Evolutionary conservation across 2,329 filamentous ascomycete genomes (phyloP), one percentile per base, ranked within the genome.

Genomic region (Colletotrichum sp.): DNA sequence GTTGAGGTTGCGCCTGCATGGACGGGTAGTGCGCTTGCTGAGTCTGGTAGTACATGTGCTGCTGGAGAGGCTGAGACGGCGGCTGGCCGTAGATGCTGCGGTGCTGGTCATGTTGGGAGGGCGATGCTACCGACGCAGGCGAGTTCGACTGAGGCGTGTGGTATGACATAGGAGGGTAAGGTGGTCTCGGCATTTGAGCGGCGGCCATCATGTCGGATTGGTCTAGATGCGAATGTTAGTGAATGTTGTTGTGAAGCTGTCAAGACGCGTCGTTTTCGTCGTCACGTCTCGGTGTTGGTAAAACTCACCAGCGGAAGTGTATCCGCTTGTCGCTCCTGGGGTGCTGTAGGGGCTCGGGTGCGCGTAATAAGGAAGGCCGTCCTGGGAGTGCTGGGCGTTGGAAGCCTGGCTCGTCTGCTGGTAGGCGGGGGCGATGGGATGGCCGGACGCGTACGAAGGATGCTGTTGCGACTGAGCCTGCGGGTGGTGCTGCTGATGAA

Each of bases 141-240:
- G 96, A 98, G 86, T 96, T 98, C 72, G 96, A 98, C 87, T 98
- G 96, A 71, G 96, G 96, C 21, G 96, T 98, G 85, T 98, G 95
- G 84, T 98, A 98, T 36, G 90, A 90, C 83, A 98, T 98, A 77
- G 95, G 95, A 80, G 96, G 96, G 84, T 98, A 98, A 63, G 93
- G 91, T 80, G 93, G 92, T 85, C 94, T 92, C 85, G 95, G 94
- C 95, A 92, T 90, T 83, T 89, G 87, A 78, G 87, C 87, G 81
- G 91, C 89, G 86, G 93, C 94, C 90, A 92, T 94, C 88, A 93
- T 93, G 79, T 92, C 91, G 86, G 89, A 89, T 77, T 89, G 91
- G 82, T 92, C 91, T 91, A 77, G 21, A 10, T 24, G 8, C 5
- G 16, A 10, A 30, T 18, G 70, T 76, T 30, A 73, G 21, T 63